Evolutionary conservation across 1,139 yeast species (phyloP), one percentile per base, ranked within the genome.

Genomic region (Sugiyamaella novakii): DNA sequence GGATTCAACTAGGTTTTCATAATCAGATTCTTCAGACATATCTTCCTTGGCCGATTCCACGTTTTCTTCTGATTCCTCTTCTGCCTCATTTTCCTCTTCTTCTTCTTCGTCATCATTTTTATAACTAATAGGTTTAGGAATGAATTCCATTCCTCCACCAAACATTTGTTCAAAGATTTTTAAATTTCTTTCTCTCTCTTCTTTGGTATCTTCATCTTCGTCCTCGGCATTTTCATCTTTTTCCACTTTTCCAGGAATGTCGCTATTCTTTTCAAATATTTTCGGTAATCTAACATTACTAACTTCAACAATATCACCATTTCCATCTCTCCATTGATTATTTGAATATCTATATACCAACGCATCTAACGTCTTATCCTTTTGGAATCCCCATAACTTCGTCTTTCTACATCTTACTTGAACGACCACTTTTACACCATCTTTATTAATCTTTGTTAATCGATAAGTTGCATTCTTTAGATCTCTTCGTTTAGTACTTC

Each of bases 361-460:
- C 57, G 84, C 92, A 38, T 78, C 75, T 1, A 75, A 64, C 2
- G 77, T 72, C 58, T 78, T 81, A 56, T 79, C 77, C 68, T 86
- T 84, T 57, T 85, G 91, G 52, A 81, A 74, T 7, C 98, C 98
- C 98, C 98, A 92, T 38, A 92, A 74, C 61, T 88, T 88, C 21
- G 83, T 81, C 68, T 87, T 87, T 59, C 75, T 76, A 54, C 83
- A 73, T 59, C 79, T 80, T 52, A 83, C 68, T 19, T 58, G 59
- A 18, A 60, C 55, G 39, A 55, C 49, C 5, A 73, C 73, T 61
- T 81, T 81, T 46, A 82, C 71, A 17, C 77, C 77, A 25, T 45
- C 49, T 8, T 43, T 46, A 4, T 88, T 86, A 57, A 81, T 79
- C 27, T 83, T 76, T 46, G 77, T 70, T 2, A 85, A 76, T 54